Conservation (phyloP, 768 basidiomycete species). For the Phlebiopsis flavidoalba region DNA sequence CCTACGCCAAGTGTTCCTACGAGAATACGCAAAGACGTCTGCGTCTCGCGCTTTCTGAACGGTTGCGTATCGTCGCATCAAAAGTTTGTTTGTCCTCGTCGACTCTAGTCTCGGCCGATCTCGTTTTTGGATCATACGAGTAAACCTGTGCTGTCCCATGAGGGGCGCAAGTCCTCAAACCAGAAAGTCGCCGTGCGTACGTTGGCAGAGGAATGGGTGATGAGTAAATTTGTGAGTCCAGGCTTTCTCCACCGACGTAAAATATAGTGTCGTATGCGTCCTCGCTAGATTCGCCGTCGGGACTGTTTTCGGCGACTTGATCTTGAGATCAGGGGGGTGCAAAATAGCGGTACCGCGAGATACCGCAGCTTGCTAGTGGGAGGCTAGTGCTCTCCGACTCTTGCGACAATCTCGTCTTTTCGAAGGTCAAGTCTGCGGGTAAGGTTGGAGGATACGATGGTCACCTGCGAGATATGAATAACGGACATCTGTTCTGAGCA, state of each 20-base stretch:
- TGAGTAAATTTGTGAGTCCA: conserved; percentile 81
- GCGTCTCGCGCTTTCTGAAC: conserved; percentile 88
- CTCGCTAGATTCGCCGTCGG: neutral
- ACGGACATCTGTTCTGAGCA: conserved; percentile 73
- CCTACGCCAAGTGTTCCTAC: conserved; percentile 92
- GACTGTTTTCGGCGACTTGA: neutral
- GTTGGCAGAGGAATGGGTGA: conserved; percentile 66
- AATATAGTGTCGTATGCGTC: conserved; percentile 28
- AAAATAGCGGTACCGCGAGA: neutral
- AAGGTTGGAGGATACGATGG: neutral
- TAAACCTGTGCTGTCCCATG: conserved; percentile 48
- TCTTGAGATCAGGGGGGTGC: neutral
- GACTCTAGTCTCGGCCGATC: conserved; percentile 53
- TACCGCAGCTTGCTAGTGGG: neutral
- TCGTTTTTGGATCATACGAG: conserved; percentile 62
- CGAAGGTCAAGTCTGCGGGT: neutral
- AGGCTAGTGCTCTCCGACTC: neutral
- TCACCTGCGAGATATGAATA: conserved; percentile 67
- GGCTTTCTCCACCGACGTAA: conserved; percentile 76
- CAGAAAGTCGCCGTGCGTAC: conserved; percentile 32
- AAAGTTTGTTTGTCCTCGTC: conserved; percentile 64
- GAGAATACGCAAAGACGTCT: conserved; percentile 91
- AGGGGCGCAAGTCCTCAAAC: too few species aligned
- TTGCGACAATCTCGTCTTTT: conserved; percentile 23
- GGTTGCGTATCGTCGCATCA: conserved; percentile 85